Evolutionary conservation across 2,329 filamentous ascomycete genomes (phyloP).

Genomic region (Hymenoscyphus scutula): DNA sequence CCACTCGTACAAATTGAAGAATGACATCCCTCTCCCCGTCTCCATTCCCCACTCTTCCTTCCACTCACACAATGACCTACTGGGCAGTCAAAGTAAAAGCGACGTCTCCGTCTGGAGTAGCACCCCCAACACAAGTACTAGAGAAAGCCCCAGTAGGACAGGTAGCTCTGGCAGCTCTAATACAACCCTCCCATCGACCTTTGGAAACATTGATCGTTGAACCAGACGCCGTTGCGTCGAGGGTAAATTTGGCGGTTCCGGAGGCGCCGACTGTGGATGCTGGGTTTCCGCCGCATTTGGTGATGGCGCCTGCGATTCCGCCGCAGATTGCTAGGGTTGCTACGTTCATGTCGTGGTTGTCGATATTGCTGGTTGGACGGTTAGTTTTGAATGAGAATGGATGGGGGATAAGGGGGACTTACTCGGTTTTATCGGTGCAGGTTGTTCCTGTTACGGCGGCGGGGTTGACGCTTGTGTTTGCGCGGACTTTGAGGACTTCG

Average conservation of each 20-base stretch:
- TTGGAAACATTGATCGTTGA: constrained; percentile 53
- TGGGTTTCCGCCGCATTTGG: constrained; percentile 46
- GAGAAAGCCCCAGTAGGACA: constrained; percentile 27
- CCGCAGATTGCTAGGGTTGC: constrained; percentile 50
- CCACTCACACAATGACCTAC: too few relatives aligned
- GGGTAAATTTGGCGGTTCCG: constrained; percentile 48
- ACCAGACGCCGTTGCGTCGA: constrained; percentile 43
- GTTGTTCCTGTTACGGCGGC: constrained; percentile 36
- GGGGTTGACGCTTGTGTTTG: constrained; percentile 31
- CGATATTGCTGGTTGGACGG: constrained; percentile 16
- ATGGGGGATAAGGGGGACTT: constrained; percentile 12
- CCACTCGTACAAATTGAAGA: too few relatives aligned
- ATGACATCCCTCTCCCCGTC: too few relatives aligned
- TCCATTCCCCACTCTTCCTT: too few relatives aligned
- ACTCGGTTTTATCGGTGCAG: constrained; percentile 36
- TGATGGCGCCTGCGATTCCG: constrained; percentile 45
- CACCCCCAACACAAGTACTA: constrained; percentile 31
- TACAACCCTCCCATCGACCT: constrained; percentile 52
- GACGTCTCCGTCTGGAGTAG: constrained; percentile 25
- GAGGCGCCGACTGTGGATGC: constrained; percentile 45
- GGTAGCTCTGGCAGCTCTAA: constrained; percentile 45
- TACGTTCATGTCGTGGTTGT: constrained; percentile 46
- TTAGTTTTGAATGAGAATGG: neutral
- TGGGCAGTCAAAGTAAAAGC: constrained; percentile 23
- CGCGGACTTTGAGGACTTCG: constrained; percentile 31